Base-by-base conservation (phyloP, 2,329 filamentous ascomycete genomes). In the Epicoccum sorghinum region DNA sequence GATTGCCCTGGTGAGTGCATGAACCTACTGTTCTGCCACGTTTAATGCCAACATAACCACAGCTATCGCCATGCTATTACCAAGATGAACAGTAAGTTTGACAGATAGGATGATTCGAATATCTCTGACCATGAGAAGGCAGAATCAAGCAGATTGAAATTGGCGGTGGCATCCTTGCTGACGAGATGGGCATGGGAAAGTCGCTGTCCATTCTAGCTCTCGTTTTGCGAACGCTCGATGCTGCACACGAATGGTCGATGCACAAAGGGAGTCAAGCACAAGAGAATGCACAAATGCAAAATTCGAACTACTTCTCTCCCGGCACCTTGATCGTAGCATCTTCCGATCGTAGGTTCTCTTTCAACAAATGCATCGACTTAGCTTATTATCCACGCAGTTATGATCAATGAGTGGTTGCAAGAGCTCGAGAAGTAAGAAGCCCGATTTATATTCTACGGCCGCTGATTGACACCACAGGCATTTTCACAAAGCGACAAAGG, bases 171-270 rank as follows among this genome's bases (percentile, higher is more conserved):
- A 80, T 86, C n/a, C 61, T 86, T 2, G 83, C 83, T 0, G 83
- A 86, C 61, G 83, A 86, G 53, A 86, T 86, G 83, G 84, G 84
- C 0, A 78, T 86, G 73, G 84, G 84, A 0, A 86, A 86, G 60
- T 80, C 83, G 0, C 71, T 85, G 6, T 80, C 81, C 2, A 78
- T 82, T 0, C 74, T 86, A 8, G 78, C 81, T 0, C 65, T 84
- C 0, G 75, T 84, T 18, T 64, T 79, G 3, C 72, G 73, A 13
- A 81, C 79, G 0, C 59, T 79, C 0, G 66, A 73, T 0, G 45
- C 66, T 3, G 79, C 75, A 1, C 64, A 62, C 9, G 22, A 61
- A 7, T 82, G 77, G 77, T 72, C 71, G 9, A 18, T 27, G 27
- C 7, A 27, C 38, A 41, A 13, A 1, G 4, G 39, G 5, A 13